Evolutionary conservation across 345 rosid genomes (phyloP).

Genomic region (Salix purpurea): DNA sequence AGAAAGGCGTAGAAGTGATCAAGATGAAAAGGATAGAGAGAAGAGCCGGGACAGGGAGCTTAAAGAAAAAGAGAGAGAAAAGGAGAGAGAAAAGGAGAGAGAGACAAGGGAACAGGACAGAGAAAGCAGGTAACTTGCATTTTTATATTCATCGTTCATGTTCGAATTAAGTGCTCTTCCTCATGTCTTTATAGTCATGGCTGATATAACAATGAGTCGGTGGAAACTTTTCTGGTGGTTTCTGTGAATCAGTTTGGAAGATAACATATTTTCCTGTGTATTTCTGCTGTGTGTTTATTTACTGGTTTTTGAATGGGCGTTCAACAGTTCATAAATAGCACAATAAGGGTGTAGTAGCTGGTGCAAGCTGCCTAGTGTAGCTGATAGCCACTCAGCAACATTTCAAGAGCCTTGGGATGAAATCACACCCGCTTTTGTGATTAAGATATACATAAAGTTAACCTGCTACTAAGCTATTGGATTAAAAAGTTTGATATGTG

Average conservation of each 20-base stretch:
- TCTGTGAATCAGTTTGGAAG: neutral
- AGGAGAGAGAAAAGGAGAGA: constrained; percentile 29
- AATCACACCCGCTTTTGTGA: neutral
- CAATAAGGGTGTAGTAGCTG: neutral
- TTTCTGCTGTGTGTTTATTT: neutral
- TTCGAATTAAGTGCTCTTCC: neutral
- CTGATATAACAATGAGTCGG: neutral
- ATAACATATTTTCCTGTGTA: neutral
- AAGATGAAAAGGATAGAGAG: constrained; percentile 42
- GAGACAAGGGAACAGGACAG: constrained; percentile 57
- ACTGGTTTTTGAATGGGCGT: neutral
- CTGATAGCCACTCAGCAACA: neutral
- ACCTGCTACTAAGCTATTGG: neutral
- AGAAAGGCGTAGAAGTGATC: constrained; percentile 47
- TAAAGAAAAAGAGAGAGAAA: constrained; percentile 49
- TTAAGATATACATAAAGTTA: neutral
- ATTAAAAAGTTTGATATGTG: neutral
- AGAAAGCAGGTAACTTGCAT: constrained; percentile 62
- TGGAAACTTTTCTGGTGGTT: neutral
- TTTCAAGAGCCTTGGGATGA: neutral
- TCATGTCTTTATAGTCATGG: neutral
- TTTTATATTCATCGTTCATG: neutral
- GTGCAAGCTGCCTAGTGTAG: neutral
- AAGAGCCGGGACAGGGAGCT: constrained; percentile 53
- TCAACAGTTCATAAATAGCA: neutral